Evolutionary conservation across 768 basidiomycete genomes (phyloP).

Genomic region (Xanthoconium purpureum): DNA sequence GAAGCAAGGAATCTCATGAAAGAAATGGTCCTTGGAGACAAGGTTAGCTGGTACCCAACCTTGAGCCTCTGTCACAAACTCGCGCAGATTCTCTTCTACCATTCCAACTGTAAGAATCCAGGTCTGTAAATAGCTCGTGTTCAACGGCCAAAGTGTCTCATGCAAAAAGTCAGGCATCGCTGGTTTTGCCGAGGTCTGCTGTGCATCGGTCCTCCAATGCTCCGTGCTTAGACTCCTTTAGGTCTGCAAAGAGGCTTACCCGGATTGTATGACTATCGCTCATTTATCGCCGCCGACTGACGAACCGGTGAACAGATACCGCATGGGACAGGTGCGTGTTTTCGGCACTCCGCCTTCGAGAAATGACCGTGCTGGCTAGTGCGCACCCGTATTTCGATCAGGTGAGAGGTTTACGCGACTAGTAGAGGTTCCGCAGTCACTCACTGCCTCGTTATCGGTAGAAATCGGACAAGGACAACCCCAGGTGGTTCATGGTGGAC

Average conservation of each 20-base stretch:
- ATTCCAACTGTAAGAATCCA: slow-evolving; percentile 82
- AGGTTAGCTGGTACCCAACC: slow-evolving; percentile 41
- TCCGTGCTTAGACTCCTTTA: slow-evolving; percentile 26
- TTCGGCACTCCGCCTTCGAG: background rate
- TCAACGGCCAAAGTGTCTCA: slow-evolving; percentile 4
- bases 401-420: slow-evolving; percentile 38
- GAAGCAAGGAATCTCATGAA: slow-evolving; percentile 84
- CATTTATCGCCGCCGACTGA: slow-evolving; percentile 7
- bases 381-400: slow-evolving; percentile 79
- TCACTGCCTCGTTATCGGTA: slow-evolving; percentile 25
- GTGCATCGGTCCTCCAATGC: background rate
- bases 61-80: background rate
- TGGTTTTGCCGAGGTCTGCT: slow-evolving; percentile 73
- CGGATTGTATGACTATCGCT: slow-evolving; percentile 63
- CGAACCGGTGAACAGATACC: slow-evolving; percentile 52
- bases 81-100: slow-evolving; percentile 77
- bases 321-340: slow-evolving; percentile 79
- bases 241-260: slow-evolving; percentile 84
- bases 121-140: slow-evolving; percentile 40
- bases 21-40: slow-evolving; percentile 72
- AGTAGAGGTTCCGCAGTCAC: background rate
- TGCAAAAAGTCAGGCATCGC: slow-evolving; percentile 55
- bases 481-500: slow-evolving; percentile 94
- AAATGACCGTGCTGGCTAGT: slow-evolving; percentile 30
- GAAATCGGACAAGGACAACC: slow-evolving; percentile 75